These are phyloP conservation scores for Yamadazyma aaseri DNA, from an alignment of 1,139 yeast genomes.

Conservation along the genomic window DNA sequence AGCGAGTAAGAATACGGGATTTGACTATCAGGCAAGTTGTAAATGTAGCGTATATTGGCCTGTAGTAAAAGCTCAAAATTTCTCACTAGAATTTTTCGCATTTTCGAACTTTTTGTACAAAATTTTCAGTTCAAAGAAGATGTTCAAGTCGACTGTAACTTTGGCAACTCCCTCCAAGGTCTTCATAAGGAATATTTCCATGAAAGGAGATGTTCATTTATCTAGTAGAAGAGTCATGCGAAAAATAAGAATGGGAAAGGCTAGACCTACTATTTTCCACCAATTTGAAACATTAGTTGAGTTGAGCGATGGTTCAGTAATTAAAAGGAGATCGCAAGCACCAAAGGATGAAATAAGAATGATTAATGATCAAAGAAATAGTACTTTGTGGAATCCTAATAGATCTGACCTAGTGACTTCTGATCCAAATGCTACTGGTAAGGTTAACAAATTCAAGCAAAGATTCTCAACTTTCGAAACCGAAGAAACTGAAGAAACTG, in stretches of 20 bases:
- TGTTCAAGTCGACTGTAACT: too few relatives aligned
- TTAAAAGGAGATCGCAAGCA: slow-evolving; percentile 77
- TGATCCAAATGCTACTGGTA: slow-evolving; percentile 84
- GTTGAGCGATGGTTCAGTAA: slow-evolving; percentile 89
- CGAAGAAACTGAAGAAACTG: slow-evolving; percentile 6
- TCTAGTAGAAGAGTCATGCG: slow-evolving; percentile 54
- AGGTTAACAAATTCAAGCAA: slow-evolving; percentile 79
- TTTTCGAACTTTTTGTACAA: too few relatives aligned
- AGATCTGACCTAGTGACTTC: slow-evolving; percentile 71
- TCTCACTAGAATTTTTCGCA: too few relatives aligned
- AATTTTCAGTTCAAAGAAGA: too few relatives aligned
- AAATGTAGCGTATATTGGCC: too few relatives aligned
- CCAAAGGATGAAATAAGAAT: slow-evolving; percentile 86
- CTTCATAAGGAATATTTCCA: slow-evolving; percentile 26
- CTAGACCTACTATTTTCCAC: slow-evolving; percentile 90
- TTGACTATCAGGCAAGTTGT: too few relatives aligned
- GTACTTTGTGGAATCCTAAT: slow-evolving; percentile 83
- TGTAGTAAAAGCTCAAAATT: too few relatives aligned
- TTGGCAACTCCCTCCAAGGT: too few relatives aligned
- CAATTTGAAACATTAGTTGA: slow-evolving; percentile 86
- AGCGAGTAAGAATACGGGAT: too few relatives aligned
- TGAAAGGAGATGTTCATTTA: slow-evolving; percentile 41
- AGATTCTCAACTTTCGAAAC: slow-evolving; percentile 59
- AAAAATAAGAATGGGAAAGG: slow-evolving; percentile 66
- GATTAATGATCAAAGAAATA: slow-evolving; percentile 86